These are phyloP conservation scores for Casuarina glauca DNA, from an alignment of 306 rosid species.

Conservation along the genomic window DNA sequence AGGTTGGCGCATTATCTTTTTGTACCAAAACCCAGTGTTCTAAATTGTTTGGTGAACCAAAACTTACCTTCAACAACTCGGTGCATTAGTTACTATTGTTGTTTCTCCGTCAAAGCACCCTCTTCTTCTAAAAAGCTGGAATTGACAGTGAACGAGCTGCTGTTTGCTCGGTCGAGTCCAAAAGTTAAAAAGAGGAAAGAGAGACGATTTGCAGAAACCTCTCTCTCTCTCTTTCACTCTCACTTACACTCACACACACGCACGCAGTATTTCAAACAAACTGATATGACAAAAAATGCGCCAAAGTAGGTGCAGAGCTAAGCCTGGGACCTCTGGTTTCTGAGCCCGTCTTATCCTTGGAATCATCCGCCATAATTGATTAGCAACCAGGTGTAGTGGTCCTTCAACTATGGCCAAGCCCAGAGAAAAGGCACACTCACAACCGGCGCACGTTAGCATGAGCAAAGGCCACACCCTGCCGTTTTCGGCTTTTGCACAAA, in stretches of 20 bases:
- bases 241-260: too few relatives aligned
- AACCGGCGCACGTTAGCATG: conserved; percentile 33
- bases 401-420: conserved; percentile 18
- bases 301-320: conserved; percentile 25
- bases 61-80: not conserved
- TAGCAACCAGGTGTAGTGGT: conserved; percentile 36
- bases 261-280: not conserved
- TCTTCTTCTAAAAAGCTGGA: not conserved
- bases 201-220: not conserved
- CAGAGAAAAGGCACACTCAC: not conserved
- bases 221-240: not conserved
- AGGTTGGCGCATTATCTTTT: conserved; percentile 10
- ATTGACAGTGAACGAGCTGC: not conserved
- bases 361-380: conserved; percentile 16
- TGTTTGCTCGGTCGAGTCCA: not conserved
- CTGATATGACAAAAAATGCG: not conserved
- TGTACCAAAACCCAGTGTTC: not conserved
- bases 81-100: not conserved
- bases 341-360: conserved; percentile 35
- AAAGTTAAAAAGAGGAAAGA: not conserved
- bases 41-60: not conserved
- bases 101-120: not conserved
- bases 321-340: conserved; percentile 19
- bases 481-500: conserved; percentile 16
- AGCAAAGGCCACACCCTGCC: conserved; percentile 12